Percentiles rank a stretch among this genome's conserved stretches.
Conservation (phyloP, 1,139 yeast genomes). For the Blastobotrys petasosporus region DNA sequence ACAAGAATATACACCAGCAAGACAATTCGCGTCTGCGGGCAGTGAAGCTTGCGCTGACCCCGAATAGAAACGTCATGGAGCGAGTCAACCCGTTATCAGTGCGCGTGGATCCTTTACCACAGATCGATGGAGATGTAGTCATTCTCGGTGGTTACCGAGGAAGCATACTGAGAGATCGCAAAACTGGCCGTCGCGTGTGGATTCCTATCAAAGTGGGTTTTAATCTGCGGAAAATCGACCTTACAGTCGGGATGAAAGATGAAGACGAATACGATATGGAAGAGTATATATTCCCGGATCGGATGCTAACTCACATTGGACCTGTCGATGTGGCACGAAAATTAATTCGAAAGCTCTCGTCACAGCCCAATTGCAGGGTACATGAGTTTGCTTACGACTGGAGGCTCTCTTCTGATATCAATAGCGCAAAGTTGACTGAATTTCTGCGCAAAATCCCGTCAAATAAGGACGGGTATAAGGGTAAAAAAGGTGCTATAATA, state of each 20-base stretch:
- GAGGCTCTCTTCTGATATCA: constrained; percentile 65
- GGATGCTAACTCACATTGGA: constrained; percentile 74
- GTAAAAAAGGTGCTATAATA: constrained; percentile 45
- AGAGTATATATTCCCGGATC: constrained; percentile 58
- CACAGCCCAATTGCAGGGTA: constrained; percentile 57
- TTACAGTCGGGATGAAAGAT: constrained; percentile 64
- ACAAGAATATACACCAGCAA: constrained; percentile 48
- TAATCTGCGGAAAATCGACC: constrained; percentile 60
- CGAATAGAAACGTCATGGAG: constrained; percentile 40
- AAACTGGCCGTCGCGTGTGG: constrained; percentile 69
- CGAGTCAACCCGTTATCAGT: constrained; percentile 17
- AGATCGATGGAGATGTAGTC: constrained; percentile 68
- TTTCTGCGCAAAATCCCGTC: constrained; percentile 43
- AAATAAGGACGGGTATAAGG: constrained; percentile 27
- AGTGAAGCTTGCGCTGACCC: constrained; percentile 54
- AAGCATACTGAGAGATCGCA: constrained; percentile 61
- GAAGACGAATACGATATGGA: constrained; percentile 52
- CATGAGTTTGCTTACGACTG: constrained; percentile 86
- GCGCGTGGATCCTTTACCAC: constrained; percentile 31
- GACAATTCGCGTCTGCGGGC: constrained; percentile 68
- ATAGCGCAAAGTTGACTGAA: constrained; percentile 45
- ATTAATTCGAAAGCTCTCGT: constrained; percentile 48
- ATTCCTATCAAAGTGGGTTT: constrained; percentile 83
- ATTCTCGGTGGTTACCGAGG: constrained; percentile 89
- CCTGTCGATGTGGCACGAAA: constrained; percentile 75